These are phyloP conservation scores for Musa beccarii DNA, from an alignment of 176 grass and related monocot species.

Conservation along the genomic window DNA sequence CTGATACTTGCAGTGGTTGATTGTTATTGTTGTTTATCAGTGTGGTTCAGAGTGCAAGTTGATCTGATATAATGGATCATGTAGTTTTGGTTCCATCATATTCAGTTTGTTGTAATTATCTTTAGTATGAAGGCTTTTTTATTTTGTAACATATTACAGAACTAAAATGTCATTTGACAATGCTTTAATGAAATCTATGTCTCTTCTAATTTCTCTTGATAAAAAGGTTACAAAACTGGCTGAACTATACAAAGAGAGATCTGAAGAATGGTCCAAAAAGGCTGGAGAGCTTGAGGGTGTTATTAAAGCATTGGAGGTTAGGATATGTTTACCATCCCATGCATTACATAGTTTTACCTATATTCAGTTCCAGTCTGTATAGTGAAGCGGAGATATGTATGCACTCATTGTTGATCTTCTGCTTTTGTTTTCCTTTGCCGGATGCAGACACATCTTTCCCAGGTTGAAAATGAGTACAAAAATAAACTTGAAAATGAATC, in stretches of 20 bases:
- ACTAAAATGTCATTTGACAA: neutral
- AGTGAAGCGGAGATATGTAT: too few species aligned
- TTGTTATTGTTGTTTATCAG: neutral
- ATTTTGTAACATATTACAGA: neutral
- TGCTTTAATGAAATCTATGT: too few species aligned
- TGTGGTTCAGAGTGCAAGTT: neutral
- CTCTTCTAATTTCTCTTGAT: neutral
- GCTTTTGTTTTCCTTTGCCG: slow-evolving; percentile 24
- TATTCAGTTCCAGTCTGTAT: neutral
- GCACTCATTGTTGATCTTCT: neutral
- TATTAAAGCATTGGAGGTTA: slow-evolving; percentile 98
- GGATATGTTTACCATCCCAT: slow-evolving; percentile 1
- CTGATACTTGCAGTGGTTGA: neutral
- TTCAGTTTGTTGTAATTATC: neutral
- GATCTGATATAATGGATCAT: neutral
- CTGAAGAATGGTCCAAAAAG: slow-evolving; percentile 88
- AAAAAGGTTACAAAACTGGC: slow-evolving; percentile 79
- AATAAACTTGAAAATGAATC: slow-evolving; percentile 75
- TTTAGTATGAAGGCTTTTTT: neutral
- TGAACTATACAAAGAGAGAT: slow-evolving; percentile 89
- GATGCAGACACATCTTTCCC: slow-evolving; percentile 69
- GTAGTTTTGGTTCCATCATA: neutral
- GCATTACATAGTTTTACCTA: neutral
- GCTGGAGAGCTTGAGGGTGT: slow-evolving; percentile 89
- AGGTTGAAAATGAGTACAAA: slow-evolving; percentile 95